Evolutionary conservation across 2,329 filamentous ascomycete genomes (phyloP), one percentile per base, ranked within the genome.

Genomic region (Neofusicoccum parvum): DNA sequence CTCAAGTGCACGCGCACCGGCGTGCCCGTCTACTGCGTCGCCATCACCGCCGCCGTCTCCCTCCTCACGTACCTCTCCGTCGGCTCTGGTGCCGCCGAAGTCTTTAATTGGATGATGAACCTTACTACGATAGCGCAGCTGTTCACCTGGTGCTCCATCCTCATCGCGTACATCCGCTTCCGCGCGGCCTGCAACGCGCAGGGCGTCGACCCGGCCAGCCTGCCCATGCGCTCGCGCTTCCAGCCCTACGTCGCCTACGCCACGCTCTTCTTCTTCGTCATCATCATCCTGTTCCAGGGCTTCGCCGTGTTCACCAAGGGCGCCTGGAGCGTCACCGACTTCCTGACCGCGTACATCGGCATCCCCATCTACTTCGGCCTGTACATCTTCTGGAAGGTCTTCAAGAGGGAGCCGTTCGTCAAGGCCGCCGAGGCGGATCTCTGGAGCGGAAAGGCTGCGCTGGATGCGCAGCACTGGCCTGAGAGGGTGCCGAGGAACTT

Each of bases 231-330:
- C 68, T 78, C 80, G 6, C 76, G 73, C 14, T 80, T 76, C 66
- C 81, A 83, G 68, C 82, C 82, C 5, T 83, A 79, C 68, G 85
- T 83, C 12, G 90, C 90, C 0, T 88, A 83, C 69, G 76, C 80
- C 9, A 85, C 86, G 0, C 80, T 94, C 5, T 72, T 81, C 67
- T 85, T 88, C 80, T 78, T 84, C 68, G 86, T 83, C 71, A 79
- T 88, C 34, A 75, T 90, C 46, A 88, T 92, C 67, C 78, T 93
- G 3, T 80, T 92, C 46, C 92, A 90, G 3, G 86, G 87, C 43
- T 66, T 66, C 43, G 48, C 48, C 23, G 48, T 54, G 39, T 66
- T 60, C 17, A 62, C 39, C n/a, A 62, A 37, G 6, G 56, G 51
- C 53, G 39, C 50, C 20, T 59, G 63, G 63, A 51, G 23, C 45